Conservation (phyloP, 2,329 filamentous ascomycete genomes). For the Fusarium brevicatenulatum region DNA sequence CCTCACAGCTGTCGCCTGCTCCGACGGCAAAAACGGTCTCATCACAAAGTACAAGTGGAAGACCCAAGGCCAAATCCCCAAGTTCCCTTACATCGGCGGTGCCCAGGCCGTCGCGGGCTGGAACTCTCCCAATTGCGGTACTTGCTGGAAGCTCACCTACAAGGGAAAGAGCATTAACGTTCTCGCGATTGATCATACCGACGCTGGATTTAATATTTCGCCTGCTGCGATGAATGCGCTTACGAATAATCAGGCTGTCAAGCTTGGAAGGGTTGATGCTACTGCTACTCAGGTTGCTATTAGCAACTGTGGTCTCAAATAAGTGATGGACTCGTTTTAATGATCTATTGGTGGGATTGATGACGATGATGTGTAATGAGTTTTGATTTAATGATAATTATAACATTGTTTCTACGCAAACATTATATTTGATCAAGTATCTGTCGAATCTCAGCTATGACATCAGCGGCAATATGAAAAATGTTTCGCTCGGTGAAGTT, state of each 20-base stretch:
- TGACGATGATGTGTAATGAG: background rate
- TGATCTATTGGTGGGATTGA: fast-evolving
- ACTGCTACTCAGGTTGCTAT: slow-evolving; percentile 55
- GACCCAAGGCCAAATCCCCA: slow-evolving; percentile 61
- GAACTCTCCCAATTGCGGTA: slow-evolving; percentile 67
- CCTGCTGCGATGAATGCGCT: slow-evolving; percentile 64
- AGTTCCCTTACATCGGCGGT: slow-evolving; percentile 67
- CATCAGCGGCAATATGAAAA: background rate
- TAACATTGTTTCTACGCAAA: fast-evolving
- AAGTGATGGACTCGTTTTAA: background rate
- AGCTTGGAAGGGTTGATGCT: slow-evolving; percentile 64
- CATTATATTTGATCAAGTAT: background rate
- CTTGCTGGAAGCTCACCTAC: slow-evolving; percentile 67
- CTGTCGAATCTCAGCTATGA: background rate
- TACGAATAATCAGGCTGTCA: slow-evolving; percentile 60
- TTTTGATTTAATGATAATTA: background rate
- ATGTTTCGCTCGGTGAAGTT: fast-evolving
- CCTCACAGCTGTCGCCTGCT: slow-evolving; percentile 70
- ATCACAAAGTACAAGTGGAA: slow-evolving; percentile 69
- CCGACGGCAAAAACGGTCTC: slow-evolving; percentile 73
- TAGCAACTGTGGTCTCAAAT: slow-evolving; percentile 52
- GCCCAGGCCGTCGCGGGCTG: slow-evolving; percentile 61
- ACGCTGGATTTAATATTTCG: slow-evolving; percentile 64
- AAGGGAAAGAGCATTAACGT: slow-evolving; percentile 62
- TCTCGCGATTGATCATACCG: slow-evolving; percentile 64